A percentile compares a stretch with the other conserved stretches of the same genome.
Conservation (phyloP, 1,284 basidiomycete species). For the Boletus smithii region DNA sequence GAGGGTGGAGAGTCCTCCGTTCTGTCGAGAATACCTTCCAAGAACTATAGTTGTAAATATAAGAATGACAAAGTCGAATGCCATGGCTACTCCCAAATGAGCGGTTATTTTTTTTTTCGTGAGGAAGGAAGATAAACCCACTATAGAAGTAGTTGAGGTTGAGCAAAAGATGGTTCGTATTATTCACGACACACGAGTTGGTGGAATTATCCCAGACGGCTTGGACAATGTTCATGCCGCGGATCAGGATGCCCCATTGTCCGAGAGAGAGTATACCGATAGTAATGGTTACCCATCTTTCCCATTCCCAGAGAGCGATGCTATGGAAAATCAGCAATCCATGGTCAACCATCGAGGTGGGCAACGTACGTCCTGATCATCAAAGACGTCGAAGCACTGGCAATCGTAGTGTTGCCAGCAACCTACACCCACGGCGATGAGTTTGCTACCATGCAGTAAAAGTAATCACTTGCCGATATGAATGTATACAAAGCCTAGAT, state of each 20-base stretch:
- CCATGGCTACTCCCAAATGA: slow-evolving; percentile 50
- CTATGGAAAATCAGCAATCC: slow-evolving; percentile 34
- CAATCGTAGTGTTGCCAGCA: slow-evolving; percentile 29
- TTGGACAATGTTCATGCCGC: slow-evolving; percentile 61
- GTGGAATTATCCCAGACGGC: slow-evolving; percentile 46
- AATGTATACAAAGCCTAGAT: slow-evolving; percentile 60
- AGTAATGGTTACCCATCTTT: slow-evolving; percentile 44
- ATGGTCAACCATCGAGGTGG: background rate
- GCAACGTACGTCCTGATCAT: slow-evolving; percentile 63
- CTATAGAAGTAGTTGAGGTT: slow-evolving; percentile 68
- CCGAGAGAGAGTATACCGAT: slow-evolving; percentile 53
- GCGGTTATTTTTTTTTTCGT: background rate
- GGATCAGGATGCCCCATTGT: slow-evolving; percentile 64
- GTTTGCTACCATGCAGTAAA: background rate
- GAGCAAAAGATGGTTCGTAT: slow-evolving; percentile 48
- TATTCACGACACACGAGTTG: slow-evolving; percentile 47
- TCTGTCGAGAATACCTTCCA: slow-evolving; percentile 46
- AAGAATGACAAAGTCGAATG: slow-evolving; percentile 60
- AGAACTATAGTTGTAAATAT: slow-evolving; percentile 51
- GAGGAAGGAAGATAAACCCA: slow-evolving; percentile 34
- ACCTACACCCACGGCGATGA: slow-evolving; percentile 17
- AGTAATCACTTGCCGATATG: slow-evolving; percentile 49
- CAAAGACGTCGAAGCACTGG: slow-evolving; percentile 47
- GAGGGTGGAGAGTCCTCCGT: slow-evolving; percentile 55
- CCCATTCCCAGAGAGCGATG: slow-evolving; percentile 67